phyloP scores from a whole-genome alignment of 768 basidiomycete genomes.

The Psilocybe azurescens region DNA sequence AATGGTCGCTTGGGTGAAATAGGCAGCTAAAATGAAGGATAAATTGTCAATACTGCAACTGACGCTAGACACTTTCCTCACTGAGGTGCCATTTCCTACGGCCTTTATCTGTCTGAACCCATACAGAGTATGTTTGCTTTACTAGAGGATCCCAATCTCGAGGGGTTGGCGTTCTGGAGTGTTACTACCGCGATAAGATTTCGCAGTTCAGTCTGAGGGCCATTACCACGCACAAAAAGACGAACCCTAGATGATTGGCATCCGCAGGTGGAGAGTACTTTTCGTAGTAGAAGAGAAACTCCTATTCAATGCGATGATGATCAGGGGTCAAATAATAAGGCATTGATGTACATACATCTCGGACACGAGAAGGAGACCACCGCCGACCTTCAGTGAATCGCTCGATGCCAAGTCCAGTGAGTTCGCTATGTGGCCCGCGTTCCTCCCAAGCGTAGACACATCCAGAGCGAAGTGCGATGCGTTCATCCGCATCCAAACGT shows the following conservation, averaged over 20 bases:
- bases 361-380: slow-evolving; percentile 84
- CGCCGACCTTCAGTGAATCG: slow-evolving; percentile 84
- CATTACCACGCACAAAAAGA: slow-evolving; percentile 16
- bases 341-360: slow-evolving; percentile 60
- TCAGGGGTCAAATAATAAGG: slow-evolving; percentile 10
- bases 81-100: slow-evolving; percentile 85
- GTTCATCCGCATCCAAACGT: slow-evolving; percentile 79
- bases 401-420: slow-evolving; percentile 82
- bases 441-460: slow-evolving; percentile 79
- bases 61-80: slow-evolving; percentile 38
- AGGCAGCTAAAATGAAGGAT: slow-evolving; percentile 61
- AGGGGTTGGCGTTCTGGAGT: slow-evolving; percentile 54
- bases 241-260: slow-evolving; percentile 46
- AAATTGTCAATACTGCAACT: slow-evolving; percentile 2
- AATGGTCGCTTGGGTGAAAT: slow-evolving; percentile 80
- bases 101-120: slow-evolving; percentile 68
- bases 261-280: slow-evolving; percentile 61
- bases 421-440: slow-evolving; percentile 72
- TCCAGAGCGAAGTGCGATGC: slow-evolving; percentile 57
- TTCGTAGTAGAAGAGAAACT: slow-evolving; percentile 87
- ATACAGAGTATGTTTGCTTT: slow-evolving; percentile 87
- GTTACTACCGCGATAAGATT: slow-evolving; percentile 23
- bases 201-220: slow-evolving; percentile 13
- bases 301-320: slow-evolving; percentile 44
- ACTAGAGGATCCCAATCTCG: slow-evolving; percentile 73